Evolutionary conservation across 192 early-diverging fungal genomes (phyloP), one percentile per base, ranked within the genome.

Genomic region (Backusella morwellensis): DNA sequence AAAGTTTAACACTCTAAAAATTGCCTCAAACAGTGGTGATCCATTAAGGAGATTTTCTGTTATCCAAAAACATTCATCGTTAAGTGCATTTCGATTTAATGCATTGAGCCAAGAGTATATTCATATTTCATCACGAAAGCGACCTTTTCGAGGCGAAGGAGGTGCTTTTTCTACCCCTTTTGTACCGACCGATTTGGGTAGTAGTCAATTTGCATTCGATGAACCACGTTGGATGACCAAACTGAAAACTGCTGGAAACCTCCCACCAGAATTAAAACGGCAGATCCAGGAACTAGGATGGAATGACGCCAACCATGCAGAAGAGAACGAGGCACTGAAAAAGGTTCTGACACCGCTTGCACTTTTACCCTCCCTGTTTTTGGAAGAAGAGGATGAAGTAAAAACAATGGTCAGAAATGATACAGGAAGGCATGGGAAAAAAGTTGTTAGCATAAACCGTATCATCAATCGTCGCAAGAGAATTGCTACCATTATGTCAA

Each of bases 231-330:
- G 85, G 82, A 79, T 84, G 59, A 78, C 81, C 15, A 84, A 88
- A 71, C 70, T 90, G n/a, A 88, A 87, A 63, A 84, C 70, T 75
- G 79, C 78, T 5, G 81, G 78, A 41, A 84, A 83, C 34, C 86
- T 88, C 26, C 82, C 87, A 1, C 59, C 80, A 4, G 89, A 87
- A 71, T 76, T 90, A 17, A 83, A 85, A 17, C 70, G 78, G 19
- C 86, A 80, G 15, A 86, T 90, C 44, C 84, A 87, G 44, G 86
- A 85, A 29, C 74, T 88, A 0, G 82, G 87, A 15, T 90, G 87
- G 87, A 86, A 85, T 15, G 85, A 87, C 3, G 80, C 81, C 21
- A 86, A 85, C 44, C 72, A 86, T 38, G 71, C 73, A 3, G 70
- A 78, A 32, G 89, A 88, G 38, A 72, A 75, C 15, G 87, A 90